Evolutionary conservation across 2,329 filamentous ascomycete species (phyloP), one percentile per base, ranked within the genome.

Genomic region (Fusarium illudens): DNA sequence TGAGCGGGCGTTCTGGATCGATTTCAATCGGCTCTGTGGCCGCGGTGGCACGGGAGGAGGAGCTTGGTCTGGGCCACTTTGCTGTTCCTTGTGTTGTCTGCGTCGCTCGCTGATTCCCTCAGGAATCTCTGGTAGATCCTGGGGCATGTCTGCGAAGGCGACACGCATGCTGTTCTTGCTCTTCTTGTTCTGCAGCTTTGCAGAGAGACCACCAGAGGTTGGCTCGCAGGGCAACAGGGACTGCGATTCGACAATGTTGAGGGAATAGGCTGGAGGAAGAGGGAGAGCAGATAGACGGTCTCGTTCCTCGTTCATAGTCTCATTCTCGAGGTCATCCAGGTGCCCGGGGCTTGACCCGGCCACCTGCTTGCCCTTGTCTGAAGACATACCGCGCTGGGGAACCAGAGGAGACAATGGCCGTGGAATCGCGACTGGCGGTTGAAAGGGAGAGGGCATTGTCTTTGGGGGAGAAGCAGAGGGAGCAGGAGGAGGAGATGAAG

Each of bases 41-140:
- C 50, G 56, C 15, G 69, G 65, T 19, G 71, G 66, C 25, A 63
- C 50, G 5, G 67, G 67, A 51, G 63, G 67, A 51, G 63, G 62
- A 54, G 60, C 58, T 50, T 64, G 55, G 52, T 58, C 54, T 54
- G 68, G 29, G 68, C 63, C 61, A 63, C 73, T 62, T 17, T 78
- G 68, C 62, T 76, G 65, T 54, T 67, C 52, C n/a, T 64, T 71
- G 52, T 70, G 74, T 56, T 75, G 75, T 73, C 76, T 77, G 67
- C 76, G 76, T 49, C 79, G 76, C 59, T 80, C 72, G 68, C 75
- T 79, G 75, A 81, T 80, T 3, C 85, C 84, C 64, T 85, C 81
- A 5, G 86, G 85, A 64, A 89, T 83, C 46, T 73, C 76, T 20
- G 86, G 86, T 56, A 89, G 77, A 67, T 75, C 76, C 22, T 79